Evolutionary conservation across 2,329 filamentous ascomycete genomes (phyloP).

Genomic region (Penicillium janthinellum): DNA sequence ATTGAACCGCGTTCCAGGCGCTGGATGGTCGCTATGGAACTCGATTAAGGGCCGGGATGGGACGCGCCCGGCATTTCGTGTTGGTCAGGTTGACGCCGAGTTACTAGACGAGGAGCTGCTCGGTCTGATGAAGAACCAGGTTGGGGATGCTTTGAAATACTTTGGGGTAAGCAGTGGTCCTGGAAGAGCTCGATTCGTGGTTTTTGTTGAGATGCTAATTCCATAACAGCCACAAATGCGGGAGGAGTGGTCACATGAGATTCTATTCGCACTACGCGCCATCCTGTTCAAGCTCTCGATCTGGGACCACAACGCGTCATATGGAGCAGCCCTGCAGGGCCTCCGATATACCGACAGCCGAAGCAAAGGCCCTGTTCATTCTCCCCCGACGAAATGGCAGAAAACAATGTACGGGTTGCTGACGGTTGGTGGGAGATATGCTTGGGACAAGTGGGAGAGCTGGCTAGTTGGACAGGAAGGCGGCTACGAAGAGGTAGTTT

Average conservation of each 20-base stretch:
- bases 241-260: conserved; percentile 87
- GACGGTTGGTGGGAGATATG: conserved; percentile 85
- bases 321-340: conserved; percentile 90
- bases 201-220: conserved; percentile 1
- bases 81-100: conserved; percentile 95
- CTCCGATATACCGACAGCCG: conserved; percentile 86
- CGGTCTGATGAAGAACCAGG: conserved; percentile 80
- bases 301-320: conserved; percentile 95
- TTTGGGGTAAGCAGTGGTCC: conserved; percentile 60
- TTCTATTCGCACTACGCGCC: conserved; percentile 73
- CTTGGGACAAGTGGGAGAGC: conserved; percentile 89
- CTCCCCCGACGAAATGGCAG: conserved; percentile 76
- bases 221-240: conserved; percentile 60
- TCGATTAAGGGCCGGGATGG: conserved; percentile 72
- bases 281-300: conserved; percentile 91
- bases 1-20: conserved; percentile 56
- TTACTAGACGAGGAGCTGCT: conserved; percentile 91
- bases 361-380: conserved; percentile 61
- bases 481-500: conserved; percentile 63
- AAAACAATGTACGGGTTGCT: conserved; percentile 81
- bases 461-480: conserved; percentile 78
- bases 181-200: neutral
- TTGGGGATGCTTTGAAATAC: conserved; percentile 85
- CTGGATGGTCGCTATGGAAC: conserved; percentile 63
- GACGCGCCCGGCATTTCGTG: conserved; percentile 82